Evolutionary conservation across 1,284 basidiomycete genomes (phyloP), one percentile per base, ranked within the genome.

Genomic region (Cutaneotrichosporon sp.): DNA sequence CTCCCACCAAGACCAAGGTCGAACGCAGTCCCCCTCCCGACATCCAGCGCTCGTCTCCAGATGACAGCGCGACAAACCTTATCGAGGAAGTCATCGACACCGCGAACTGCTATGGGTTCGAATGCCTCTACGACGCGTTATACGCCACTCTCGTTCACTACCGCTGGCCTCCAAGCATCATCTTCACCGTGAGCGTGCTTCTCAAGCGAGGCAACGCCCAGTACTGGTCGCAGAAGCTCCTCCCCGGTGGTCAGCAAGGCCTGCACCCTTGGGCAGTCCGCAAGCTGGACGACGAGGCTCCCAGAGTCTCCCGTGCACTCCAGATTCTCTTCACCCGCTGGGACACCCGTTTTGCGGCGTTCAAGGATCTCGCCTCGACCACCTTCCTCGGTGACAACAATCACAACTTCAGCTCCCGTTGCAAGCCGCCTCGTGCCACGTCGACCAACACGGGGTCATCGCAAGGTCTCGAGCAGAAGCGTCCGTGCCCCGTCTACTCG

Each of bases 61-160:
- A n/a, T 14, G 47, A 31, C 47, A 18, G 24, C 13, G 47, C 27
- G n/a, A 31, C 27, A 13, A n/a, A 3, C 13, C 13, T 27, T 27
- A 49, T 49, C 20, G 34, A 36, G 13, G 51, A 53, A 14, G 38
- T 53, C 51, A 16, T 53, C 51, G 31, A 53, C 22, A 36, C 33
- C 31, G 50, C 31, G 8, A 20, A 51, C 50, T 31, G 29, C n/a
- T 51, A 33, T 31, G 10, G 9, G 31, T 7, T 51, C 9, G 11
- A 31, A 6, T 20, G 34, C 33, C 3, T 53, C 9, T 22, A 24
- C 33, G 24, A n/a, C 11, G 13, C 7, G 34, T 14, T 53, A 22
- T 53, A 38, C 34, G 22, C n/a, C 6, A n/a, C 22, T 6, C 51
- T 53, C 22, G 20, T 22, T 13, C 11, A 25, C 34, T 11, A 38